Conservation (phyloP, 495 filamentous ascomycete genomes). For the Tuber magnatum region DNA sequence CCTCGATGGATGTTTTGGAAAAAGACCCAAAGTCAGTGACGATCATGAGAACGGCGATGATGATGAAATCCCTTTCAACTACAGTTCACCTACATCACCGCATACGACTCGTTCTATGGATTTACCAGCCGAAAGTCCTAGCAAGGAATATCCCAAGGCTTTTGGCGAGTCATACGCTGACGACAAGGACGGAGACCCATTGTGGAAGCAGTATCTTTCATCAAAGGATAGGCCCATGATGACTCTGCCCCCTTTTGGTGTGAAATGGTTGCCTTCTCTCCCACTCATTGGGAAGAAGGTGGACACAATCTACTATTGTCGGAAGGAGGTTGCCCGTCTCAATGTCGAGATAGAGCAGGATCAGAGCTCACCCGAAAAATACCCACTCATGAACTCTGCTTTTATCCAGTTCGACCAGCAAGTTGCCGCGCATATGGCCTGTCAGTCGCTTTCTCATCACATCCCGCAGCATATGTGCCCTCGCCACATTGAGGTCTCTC, state of each 20-base stretch:
- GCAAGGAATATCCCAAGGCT: slow-evolving; percentile 60
- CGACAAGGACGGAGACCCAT: slow-evolving; percentile 58
- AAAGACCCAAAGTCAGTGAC: slow-evolving; percentile 25
- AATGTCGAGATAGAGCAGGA: slow-evolving; percentile 92
- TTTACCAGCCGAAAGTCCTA: slow-evolving; percentile 8
- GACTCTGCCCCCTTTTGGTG: slow-evolving; percentile 66
- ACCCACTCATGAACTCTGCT: slow-evolving; percentile 92
- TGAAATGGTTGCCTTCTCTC: slow-evolving; percentile 71
- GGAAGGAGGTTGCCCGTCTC: slow-evolving; percentile 75
- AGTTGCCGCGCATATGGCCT: slow-evolving; percentile 96
- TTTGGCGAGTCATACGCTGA: slow-evolving; percentile 60
- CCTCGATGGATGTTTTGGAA: slow-evolving; percentile 49
- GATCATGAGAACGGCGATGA: slow-evolving; percentile 18
- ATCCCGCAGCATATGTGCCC: slow-evolving; percentile 91
- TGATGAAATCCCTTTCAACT: slow-evolving; percentile 36
- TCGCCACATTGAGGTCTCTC: slow-evolving; percentile 83
- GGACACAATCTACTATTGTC: slow-evolving; percentile 91
- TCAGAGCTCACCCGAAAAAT: slow-evolving; percentile 76
- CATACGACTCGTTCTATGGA: slow-evolving; percentile 25
- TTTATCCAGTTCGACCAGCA: slow-evolving; percentile 99
- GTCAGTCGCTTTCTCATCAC: slow-evolving; percentile 85
- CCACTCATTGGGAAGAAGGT: slow-evolving; percentile 83
- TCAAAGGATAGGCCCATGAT: slow-evolving; percentile 79
- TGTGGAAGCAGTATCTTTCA: slow-evolving; percentile 76
- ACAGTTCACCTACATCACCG: slow-evolving; percentile 28